phyloP scores from a whole-genome alignment of 306 rosid genomes.

The Gleditsia sinensis region DNA sequence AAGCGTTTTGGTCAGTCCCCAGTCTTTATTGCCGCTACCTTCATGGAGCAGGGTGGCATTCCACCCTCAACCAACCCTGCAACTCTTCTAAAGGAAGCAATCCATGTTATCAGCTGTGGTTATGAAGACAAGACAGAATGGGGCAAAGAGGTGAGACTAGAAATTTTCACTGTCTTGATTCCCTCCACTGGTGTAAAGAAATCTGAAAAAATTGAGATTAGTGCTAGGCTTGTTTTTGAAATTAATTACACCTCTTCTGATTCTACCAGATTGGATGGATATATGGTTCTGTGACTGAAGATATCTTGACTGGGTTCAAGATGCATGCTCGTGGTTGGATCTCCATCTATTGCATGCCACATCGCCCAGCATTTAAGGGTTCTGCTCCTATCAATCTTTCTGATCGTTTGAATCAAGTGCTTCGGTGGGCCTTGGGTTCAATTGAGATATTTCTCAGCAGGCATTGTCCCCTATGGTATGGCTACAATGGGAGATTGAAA shows the following conservation, averaged over 20 bases:
- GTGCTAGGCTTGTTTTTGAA: constrained; percentile 2
- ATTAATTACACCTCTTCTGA: constrained; percentile 25
- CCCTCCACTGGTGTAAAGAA: background rate
- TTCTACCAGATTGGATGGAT: constrained; percentile 96
- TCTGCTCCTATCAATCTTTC: constrained; percentile 99
- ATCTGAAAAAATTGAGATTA: background rate
- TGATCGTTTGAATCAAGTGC: constrained; percentile 98
- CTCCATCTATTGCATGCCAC: constrained; percentile 96
- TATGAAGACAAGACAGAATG: constrained; percentile 98
- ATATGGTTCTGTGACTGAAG: constrained; percentile 99
- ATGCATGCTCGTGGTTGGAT: constrained; percentile 99
- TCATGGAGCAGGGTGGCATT: constrained; percentile 98
- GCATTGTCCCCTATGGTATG: constrained; percentile 99
- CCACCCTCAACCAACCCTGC: constrained; percentile 98
- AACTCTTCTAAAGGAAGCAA: constrained; percentile 98
- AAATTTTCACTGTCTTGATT: background rate
- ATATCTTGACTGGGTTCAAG: constrained; percentile 98
- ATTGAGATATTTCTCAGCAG: constrained; percentile 97
- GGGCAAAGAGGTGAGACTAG: constrained; percentile 89
- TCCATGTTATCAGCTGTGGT: constrained; percentile 99
- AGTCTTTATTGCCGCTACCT: constrained; percentile 96
- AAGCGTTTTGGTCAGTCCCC: constrained; percentile 99
- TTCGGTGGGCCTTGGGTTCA: constrained; percentile 99
- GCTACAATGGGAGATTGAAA: constrained; percentile 84
- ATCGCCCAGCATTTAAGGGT: constrained; percentile 98